Evolutionary conservation across 106 monocot genomes (phyloP), one percentile per base, ranked within the genome.

Genomic region (Cymbidium sinense): DNA sequence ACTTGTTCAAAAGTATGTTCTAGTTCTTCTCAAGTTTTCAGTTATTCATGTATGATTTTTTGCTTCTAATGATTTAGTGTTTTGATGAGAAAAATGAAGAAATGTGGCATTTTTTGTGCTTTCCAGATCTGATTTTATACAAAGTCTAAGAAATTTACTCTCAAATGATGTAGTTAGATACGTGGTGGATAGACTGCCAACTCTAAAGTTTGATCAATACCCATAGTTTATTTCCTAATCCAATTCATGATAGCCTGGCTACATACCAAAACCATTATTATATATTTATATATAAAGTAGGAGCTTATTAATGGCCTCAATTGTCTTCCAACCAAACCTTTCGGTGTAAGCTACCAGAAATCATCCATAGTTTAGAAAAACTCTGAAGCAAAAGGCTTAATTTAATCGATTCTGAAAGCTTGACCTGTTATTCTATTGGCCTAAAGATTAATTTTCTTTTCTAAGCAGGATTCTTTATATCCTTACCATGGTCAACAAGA

Each of bases 1-100:
- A 89, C 82, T 85, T 95, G 31, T 95, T 91, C 75, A 91, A 86
- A 43, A 86, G 94, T 95, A 91, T 65, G 89, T 81, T n/a, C 4
- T 7, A 65, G 86, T 76, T 18, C 69, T 69, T 69, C 61, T 62
- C 8, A 62, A 62, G 8, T 62, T 25, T 29, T 65, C 11, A 65
- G 29, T 65, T 65, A 31, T 11, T 15, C 23, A 55, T 21, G 43
- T 43, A 43, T 43, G 0, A 43, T 43, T 43, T 7, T 51, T 51
- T 58, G 58, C 58, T 58, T 7, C 6, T 8, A 58, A 58, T 20
- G 58, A 23, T 51, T 15, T 19, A 17, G 5, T 17, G 19, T 4
- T 62, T 62, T 23, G 62, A 27, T 25, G 11, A 65, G 27, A 30
- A 13, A 30, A 9, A 12, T 67, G 65, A 10, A 13, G 30, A 3